Conservation (phyloP, 495 filamentous ascomycete species). For the Usnea hakonensis region DNA sequence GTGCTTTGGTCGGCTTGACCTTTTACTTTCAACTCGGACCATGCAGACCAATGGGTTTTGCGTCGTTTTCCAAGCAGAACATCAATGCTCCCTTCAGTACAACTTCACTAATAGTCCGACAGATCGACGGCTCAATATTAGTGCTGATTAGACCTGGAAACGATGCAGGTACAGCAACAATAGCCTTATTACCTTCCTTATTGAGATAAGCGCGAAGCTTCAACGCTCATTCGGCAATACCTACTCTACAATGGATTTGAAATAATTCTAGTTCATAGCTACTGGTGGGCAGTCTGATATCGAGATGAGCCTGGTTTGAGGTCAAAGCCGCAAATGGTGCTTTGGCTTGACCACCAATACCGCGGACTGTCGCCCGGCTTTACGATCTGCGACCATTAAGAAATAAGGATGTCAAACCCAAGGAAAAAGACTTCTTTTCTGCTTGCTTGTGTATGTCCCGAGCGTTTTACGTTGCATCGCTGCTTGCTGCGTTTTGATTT, state of each 20-base stretch:
- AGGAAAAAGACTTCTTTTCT: neutral
- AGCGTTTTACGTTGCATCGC: neutral
- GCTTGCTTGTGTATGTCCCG: neutral
- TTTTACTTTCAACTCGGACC: neutral
- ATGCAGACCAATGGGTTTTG: neutral
- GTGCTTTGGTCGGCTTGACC: conserved; percentile 1
- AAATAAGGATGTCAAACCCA: neutral
- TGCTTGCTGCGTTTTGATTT: neutral
- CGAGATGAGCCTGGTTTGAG: neutral
- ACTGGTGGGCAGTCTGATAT: neutral
- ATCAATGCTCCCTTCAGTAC: neutral
- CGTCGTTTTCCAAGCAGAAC: neutral
- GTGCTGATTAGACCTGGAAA: neutral
- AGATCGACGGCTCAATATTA: neutral
- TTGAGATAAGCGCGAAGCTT: neutral
- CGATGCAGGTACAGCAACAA: neutral
- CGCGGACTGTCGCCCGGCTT: neutral
- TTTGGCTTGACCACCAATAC: neutral
- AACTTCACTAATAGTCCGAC: neutral
- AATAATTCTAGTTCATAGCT: neutral
- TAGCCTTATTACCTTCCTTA: conserved; percentile 6
- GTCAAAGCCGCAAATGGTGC: neutral
- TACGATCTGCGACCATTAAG: neutral
- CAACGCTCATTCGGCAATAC: conserved; percentile 7
- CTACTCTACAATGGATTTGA: neutral